phyloP scores from a whole-genome alignment of 768 basidiomycete genomes.

The Mrakia gelida region DNA sequence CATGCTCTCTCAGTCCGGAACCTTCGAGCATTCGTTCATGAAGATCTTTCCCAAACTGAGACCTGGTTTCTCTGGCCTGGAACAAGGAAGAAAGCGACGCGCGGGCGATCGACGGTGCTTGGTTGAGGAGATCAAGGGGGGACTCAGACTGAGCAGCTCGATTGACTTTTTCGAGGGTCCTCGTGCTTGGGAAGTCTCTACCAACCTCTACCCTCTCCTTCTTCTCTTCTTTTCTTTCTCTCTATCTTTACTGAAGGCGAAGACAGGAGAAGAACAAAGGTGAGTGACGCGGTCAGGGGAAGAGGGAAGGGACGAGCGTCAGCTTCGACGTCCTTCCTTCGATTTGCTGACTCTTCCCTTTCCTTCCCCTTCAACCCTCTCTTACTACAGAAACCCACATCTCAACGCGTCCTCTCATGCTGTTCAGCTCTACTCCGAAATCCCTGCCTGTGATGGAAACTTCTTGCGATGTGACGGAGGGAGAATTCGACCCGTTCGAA shows the following conservation, averaged over 20 bases:
- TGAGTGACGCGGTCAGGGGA: neutral
- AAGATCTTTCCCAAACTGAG: no score
- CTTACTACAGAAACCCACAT: neutral
- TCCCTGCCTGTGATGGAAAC: neutral
- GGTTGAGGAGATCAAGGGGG: no score
- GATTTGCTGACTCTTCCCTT: neutral
- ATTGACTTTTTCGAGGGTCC: neutral
- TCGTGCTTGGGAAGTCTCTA: neutral
- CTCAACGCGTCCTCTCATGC: neutral
- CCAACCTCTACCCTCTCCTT: neutral
- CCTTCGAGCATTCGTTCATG: no score
- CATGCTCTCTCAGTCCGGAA: no score
- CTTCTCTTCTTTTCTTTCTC: neutral
- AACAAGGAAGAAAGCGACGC: no score
- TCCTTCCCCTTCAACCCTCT: neutral
- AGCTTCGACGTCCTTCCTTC: neutral
- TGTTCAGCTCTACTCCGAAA: neutral
- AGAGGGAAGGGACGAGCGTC: neutral
- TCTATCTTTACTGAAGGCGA: neutral
- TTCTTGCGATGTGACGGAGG: neutral
- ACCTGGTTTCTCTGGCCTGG: no score
- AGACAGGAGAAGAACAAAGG: neutral
- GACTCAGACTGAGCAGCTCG: no score
- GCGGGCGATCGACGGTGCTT: no score
- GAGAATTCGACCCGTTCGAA: neutral